Evolutionary conservation across 208 protist genomes (phyloP), one percentile per base, ranked within the genome.

Genomic region (Acanthamoeba polyphaga): DNA sequence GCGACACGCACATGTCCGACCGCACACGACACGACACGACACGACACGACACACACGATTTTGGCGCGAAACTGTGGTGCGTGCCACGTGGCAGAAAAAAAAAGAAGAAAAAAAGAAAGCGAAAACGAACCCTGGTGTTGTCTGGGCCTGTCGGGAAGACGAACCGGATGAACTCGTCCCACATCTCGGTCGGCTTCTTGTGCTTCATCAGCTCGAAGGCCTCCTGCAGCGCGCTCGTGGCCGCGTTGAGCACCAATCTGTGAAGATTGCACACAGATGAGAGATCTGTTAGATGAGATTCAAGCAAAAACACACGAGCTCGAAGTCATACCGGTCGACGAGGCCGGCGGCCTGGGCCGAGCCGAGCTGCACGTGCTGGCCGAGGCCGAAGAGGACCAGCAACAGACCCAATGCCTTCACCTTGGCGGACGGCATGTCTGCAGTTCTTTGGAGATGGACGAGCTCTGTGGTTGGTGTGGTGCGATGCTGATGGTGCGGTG

Each of bases 151-250:
- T 68, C 15, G 62, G 62, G 27, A 68, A 68, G 62, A 68, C 62
- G 62, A 68, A 68, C 15, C 5, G 62, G 7, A 68, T 22, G 62
- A 68, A 68, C 62, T 68, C 62, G 62, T 68, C 62, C 62, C 62
- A 68, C 62, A 68, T 68, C 62, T 68, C 62, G 62, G 62, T 68
- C 15, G 62, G 62, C 62, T 68, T 68, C 62, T 68, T 68, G 6
- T 68, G 62, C 24, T 68, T 68, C 17, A 68, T 24, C 62, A 68
- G 62, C 62, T 68, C 62, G 27, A 68, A 68, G 15, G 62, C 62
- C 62, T 68, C 62, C 62, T 68, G 62, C 62, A 68, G 62, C 17
- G 62, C 62, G 24, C 15, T 29, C 24, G 62, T 68, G 24, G 62
- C 62, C 6, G 62, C 62, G 27, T 68, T 24, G 24, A 68, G 17